Conservation (phyloP, 2,329 filamentous ascomycete genomes). For the Venturia effusa region DNA sequence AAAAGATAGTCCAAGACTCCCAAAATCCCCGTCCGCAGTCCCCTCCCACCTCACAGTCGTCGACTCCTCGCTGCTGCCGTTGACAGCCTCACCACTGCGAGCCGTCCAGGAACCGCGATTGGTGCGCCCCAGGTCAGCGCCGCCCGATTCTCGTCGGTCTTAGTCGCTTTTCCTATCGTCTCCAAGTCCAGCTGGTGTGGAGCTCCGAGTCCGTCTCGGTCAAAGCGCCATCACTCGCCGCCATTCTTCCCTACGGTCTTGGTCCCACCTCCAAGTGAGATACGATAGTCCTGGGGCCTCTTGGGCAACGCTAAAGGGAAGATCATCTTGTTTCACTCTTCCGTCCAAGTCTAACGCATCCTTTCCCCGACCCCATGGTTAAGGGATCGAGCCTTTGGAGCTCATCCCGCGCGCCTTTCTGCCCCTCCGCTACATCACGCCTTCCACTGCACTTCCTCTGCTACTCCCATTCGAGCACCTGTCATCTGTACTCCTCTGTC, state of each 20-base stretch:
- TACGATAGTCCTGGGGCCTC: conserved; percentile 3
- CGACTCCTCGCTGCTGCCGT: too few species aligned
- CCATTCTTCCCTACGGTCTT: conserved; percentile 1
- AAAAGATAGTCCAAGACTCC: neutral
- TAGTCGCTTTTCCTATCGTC: neutral
- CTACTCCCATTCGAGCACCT: neutral
- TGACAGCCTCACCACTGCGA: neutral
- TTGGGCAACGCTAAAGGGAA: neutral
- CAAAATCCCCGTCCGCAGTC: neutral
- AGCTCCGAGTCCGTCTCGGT: too few species aligned
- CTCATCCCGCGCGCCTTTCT: conserved; percentile 4
- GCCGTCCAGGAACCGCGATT: neutral
- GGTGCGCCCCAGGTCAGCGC: neutral
- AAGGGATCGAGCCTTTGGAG: conserved; percentile 2
- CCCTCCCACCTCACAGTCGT: too few species aligned
- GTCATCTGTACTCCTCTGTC: neutral
- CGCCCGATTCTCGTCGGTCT: neutral
- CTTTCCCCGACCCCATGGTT: conserved; percentile 1
- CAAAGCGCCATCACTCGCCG: conserved; percentile 2
- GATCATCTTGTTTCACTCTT: conserved; percentile 10
- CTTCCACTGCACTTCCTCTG: neutral
- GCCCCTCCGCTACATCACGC: neutral
- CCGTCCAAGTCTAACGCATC: conserved; percentile 5
- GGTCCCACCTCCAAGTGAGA: neutral
- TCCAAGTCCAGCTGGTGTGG: too few species aligned